Evolutionary conservation across 2,329 filamentous ascomycete species (phyloP), one percentile per base, ranked within the genome.

Genomic region (Alternaria longipes): DNA sequence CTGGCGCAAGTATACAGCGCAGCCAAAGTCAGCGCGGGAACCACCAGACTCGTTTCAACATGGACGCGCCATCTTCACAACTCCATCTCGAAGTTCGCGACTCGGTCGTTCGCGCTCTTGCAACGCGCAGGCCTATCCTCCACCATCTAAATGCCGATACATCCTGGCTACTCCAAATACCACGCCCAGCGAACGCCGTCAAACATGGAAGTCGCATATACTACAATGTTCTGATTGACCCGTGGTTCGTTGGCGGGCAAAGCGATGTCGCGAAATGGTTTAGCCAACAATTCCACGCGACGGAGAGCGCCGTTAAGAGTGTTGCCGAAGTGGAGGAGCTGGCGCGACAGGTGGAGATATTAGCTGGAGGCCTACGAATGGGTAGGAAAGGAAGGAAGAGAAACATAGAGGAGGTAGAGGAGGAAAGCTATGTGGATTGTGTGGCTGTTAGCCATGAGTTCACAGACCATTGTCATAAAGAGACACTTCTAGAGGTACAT

Each of bases 81-180:
- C 75, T 84, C 8, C 74, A 80, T 46, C 74, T 74, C 65, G 80
- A 83, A 63, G 74, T 82, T n/a, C 78, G 77, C 65, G 68, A 78
- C 56, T 70, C 79, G 34, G 68, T 82, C 40, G 77, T 78, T 40
- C 70, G 75, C 47, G 69, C 79, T 22, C 77, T 83, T 49, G 74
- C 78, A 30, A 76, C 77, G 51, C 80, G 79, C 41, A 80, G 84
- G 26, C 86, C 86, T 1, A 71, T 90, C 41, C 81, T 91, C 8
- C 85, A 86, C 54, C 88, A 90, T 74, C 81, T 91, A 32, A 90
- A 90, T 74, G 88, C 85, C 66, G 88, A 91, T 77, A 89, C 87
- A 5, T 87, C 85, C 22, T 91, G 89, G 88, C 81, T 91, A 2
- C 78, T 90, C n/a, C 87, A 89, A 62, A 80, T 91, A 8, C 87